Evolutionary conservation across 2,329 filamentous ascomycete genomes (phyloP).

Genomic region (Alternaria sp.): DNA sequence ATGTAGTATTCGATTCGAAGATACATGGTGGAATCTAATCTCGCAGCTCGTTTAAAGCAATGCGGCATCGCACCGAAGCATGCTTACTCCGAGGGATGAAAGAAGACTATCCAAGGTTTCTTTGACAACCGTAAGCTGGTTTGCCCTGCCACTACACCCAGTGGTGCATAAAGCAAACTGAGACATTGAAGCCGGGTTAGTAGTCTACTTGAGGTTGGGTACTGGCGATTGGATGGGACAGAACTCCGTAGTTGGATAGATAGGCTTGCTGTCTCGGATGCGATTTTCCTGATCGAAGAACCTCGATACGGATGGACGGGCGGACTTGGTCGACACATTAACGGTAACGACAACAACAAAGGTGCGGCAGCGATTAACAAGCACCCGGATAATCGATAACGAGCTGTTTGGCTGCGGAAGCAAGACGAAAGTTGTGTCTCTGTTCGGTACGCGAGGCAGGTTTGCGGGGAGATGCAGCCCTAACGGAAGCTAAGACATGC

Average conservation of each 20-base stretch:
- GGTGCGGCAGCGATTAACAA: not conserved
- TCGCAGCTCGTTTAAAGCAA: slow-evolving; percentile 3
- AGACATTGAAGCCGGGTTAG: slow-evolving; percentile 1
- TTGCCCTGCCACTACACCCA: not conserved
- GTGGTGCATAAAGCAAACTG: slow-evolving; percentile 1
- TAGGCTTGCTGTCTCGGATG: not conserved
- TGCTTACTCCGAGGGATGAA: not conserved
- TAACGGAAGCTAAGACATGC: slow-evolving; percentile 35
- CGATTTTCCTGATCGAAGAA: not conserved
- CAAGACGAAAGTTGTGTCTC: not conserved
- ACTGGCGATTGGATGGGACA: slow-evolving; percentile 7
- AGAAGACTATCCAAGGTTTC: not conserved
- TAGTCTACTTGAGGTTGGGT: not conserved
- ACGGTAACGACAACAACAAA: too few species aligned
- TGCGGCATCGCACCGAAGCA: not conserved
- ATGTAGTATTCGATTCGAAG: not conserved
- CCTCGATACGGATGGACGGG: not conserved
- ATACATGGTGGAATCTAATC: not conserved
- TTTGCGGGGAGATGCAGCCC: slow-evolving; percentile 36
- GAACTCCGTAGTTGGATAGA: not conserved
- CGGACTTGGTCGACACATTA: not conserved
- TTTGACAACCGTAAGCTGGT: not conserved
- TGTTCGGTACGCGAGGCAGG: slow-evolving; percentile 7
- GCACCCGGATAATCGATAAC: not conserved
- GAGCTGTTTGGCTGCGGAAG: not conserved